Conservation (phyloP, 2,329 filamentous ascomycete genomes). For the Grosmannia huntii region DNA sequence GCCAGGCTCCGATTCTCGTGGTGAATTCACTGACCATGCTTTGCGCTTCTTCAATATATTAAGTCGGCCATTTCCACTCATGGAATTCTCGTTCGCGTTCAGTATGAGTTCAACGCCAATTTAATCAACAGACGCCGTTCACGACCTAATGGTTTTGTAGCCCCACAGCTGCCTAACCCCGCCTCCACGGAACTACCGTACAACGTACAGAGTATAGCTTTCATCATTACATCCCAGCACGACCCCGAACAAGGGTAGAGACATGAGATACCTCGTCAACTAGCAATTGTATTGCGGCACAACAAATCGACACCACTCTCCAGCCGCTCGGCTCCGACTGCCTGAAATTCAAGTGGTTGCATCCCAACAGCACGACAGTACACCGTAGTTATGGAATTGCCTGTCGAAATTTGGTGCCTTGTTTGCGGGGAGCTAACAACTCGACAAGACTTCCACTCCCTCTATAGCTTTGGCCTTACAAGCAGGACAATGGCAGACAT, state of each 20-base stretch:
- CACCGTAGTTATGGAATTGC: conserved; percentile 19
- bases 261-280: not conserved
- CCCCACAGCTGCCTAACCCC: not conserved
- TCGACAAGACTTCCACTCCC: conserved; percentile 42
- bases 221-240: not conserved
- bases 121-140: not conserved
- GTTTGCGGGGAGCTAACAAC: conserved; percentile 46
- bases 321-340: not conserved
- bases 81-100: no score
- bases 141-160: not conserved
- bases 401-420: conserved; percentile 47
- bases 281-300: no score
- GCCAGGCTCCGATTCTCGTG: no score
- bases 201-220: no score
- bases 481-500: conserved; percentile 43
- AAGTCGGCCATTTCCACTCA: no score
- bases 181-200: not conserved
- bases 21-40: no score
- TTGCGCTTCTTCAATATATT: no score
- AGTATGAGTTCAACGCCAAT: no score
- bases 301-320: no score
- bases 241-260: not conserved
- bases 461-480: conserved; percentile 45
- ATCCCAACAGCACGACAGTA: not conserved
- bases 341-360: not conserved